A percentile compares a stretch with the other conserved stretches of the same genome.
Conservation (phyloP, 176 grass and related monocot species). For the Triticum dicoccoides region DNA sequence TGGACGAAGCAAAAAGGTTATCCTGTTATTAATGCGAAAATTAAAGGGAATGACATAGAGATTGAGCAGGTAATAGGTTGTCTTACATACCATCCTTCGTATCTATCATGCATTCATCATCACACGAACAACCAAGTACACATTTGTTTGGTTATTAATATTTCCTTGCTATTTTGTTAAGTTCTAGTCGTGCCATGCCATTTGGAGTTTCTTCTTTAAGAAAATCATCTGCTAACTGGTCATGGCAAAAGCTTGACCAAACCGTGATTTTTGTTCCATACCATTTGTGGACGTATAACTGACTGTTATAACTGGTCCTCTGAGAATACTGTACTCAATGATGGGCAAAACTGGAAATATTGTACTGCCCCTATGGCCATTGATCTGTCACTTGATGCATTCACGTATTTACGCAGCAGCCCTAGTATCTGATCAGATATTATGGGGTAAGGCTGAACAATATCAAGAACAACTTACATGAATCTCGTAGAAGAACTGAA, state of each 20-base stretch:
- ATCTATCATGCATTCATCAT: constrained; percentile 16
- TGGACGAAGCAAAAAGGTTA: constrained; percentile 98
- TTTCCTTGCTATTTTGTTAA: constrained; percentile 7
- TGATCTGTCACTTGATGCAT: not conserved
- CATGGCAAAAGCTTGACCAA: constrained; percentile 10
- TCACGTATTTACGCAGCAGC: not conserved
- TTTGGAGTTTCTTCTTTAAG: not conserved
- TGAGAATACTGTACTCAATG: constrained; percentile 1
- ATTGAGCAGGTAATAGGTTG: constrained; percentile 62
- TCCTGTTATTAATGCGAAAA: constrained; percentile 66
- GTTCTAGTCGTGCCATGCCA: not conserved
- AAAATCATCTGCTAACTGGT: not conserved
- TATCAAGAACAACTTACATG: not conserved
- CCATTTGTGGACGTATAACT: constrained; percentile 1
- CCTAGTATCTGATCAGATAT: not conserved
- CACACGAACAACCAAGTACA: not conserved
- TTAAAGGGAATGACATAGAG: constrained; percentile 55
- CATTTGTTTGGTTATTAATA: not conserved
- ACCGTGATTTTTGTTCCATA: not conserved
- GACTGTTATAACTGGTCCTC: not conserved
- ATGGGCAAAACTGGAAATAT: not conserved
- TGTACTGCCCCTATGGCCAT: not conserved
- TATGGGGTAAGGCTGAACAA: not conserved
- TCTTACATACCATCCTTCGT: not conserved
- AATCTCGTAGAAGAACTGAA: not conserved